Evolutionary conservation across 2,329 filamentous ascomycete genomes (phyloP).

Genomic region (Sporothrix curviconia): DNA sequence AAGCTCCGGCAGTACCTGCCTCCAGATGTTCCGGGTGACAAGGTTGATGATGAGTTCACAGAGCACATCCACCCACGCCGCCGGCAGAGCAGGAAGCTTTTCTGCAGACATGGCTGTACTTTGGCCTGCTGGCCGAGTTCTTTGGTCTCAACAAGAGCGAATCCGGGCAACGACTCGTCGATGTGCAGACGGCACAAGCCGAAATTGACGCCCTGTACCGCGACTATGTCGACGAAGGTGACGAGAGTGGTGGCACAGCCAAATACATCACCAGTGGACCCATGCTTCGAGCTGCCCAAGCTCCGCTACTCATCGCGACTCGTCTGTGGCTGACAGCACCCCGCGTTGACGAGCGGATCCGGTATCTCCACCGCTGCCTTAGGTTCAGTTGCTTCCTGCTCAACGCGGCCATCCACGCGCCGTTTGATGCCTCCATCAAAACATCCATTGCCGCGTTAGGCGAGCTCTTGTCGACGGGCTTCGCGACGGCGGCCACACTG

Average conservation of each 20-base stretch:
- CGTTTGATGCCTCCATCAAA: slow-evolving; percentile 23
- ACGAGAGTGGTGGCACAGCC: too few species aligned
- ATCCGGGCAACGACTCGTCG: background rate
- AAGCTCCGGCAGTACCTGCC: background rate
- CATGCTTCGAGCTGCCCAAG: background rate
- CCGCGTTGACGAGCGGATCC: slow-evolving; percentile 15
- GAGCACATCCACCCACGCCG: background rate
- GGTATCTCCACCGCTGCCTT: slow-evolving; percentile 21
- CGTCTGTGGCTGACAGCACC: slow-evolving; percentile 11
- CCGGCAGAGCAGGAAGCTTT: slow-evolving; percentile 18
- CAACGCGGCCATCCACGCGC: slow-evolving; percentile 10
- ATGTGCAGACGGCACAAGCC: background rate
- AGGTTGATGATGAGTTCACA: background rate
- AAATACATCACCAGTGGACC: background rate
- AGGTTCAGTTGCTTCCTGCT: slow-evolving; percentile 18
- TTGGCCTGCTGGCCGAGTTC: slow-evolving; percentile 28
- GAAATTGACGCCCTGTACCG: slow-evolving; percentile 3
- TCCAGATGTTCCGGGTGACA: background rate
- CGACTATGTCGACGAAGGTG: background rate
- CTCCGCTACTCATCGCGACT: slow-evolving; percentile 8
- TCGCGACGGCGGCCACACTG: slow-evolving; percentile 2
- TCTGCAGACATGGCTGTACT: slow-evolving; percentile 30
- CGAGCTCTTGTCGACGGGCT: slow-evolving; percentile 22
- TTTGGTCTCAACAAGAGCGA: slow-evolving; percentile 23
- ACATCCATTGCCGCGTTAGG: slow-evolving; percentile 26